Evolutionary conservation across 352 stramenopile genomes (phyloP).

Genomic region (Phytophthora podocarpi): DNA sequence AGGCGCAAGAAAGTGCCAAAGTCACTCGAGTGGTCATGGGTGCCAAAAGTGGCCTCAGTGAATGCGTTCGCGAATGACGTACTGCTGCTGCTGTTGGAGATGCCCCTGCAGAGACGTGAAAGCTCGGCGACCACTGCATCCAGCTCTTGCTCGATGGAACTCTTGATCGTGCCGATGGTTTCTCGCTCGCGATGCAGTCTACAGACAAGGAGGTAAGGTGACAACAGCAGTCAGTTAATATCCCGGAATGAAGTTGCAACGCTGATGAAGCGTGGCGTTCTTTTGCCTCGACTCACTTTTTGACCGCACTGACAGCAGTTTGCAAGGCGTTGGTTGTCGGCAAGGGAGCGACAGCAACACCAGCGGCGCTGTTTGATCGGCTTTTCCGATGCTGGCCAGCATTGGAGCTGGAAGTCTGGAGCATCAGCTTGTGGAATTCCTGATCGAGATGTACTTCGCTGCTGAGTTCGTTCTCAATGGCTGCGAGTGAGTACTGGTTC

Average conservation of each 20-base stretch:
- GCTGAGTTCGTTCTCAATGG: constrained; percentile 75
- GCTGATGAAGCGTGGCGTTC: neutral
- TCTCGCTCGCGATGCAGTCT: constrained; percentile 81
- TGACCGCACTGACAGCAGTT: constrained; percentile 61
- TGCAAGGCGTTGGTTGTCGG: constrained; percentile 49
- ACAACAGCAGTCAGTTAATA: neutral
- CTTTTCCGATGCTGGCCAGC: neutral
- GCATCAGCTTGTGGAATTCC: constrained; percentile 65
- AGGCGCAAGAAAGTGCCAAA: constrained; percentile 76
- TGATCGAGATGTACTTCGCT: constrained; percentile 64
- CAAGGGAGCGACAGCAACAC: constrained; percentile 6
- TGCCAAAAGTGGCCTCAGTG: constrained; percentile 75
- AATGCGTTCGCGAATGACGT: constrained; percentile 82
- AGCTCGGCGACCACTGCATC: constrained; percentile 64
- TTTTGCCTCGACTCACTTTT: constrained; percentile 46
- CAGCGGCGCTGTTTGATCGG: neutral
- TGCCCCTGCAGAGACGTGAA: constrained; percentile 68
- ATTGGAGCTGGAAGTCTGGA: constrained; percentile 30
- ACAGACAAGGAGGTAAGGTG: constrained; percentile 11
- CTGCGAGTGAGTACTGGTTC: constrained; percentile 73
- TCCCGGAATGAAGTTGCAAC: neutral
- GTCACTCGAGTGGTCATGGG: constrained; percentile 63
- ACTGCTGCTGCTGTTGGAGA: constrained; percentile 77
- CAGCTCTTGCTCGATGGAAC: constrained; percentile 67
- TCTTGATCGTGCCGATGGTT: constrained; percentile 77